Evolutionary conservation across 345 rosid genomes (phyloP), one percentile per base, ranked within the genome.

Genomic region (Citrus mangshanensis): DNA sequence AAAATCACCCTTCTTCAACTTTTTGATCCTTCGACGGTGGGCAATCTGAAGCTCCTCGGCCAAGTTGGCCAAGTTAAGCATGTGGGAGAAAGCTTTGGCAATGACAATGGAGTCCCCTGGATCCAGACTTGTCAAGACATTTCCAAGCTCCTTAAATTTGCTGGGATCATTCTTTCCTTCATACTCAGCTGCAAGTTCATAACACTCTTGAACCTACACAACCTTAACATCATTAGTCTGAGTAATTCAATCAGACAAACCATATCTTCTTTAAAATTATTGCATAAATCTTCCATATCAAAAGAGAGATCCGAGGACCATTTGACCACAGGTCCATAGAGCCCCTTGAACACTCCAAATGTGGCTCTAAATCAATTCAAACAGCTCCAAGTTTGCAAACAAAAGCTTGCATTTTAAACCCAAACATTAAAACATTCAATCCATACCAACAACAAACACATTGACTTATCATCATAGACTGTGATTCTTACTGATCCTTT

Each of bases 1-100:
- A 68, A 96, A 93, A 87, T 94, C 98, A 71, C 99, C 97, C 75
- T 91, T 96, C 84, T 93, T 94, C 73, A 91, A 78, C 88, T 90
- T 89, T 85, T 89, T 92, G 84, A 89, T 91, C 84, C 97, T 86
- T 59, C 98, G 87, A 3, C 97, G 91, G 79, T 89, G 49, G 73
- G 98, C 99, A 81, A 96, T 93, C 89, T 96, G 99, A 37, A 96
- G 97, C 81, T 94, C 99, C 88, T 95, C 99, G 6, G 98, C 99
- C 85, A 96, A 88, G 84, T 96, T 96, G 67, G 98, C 99, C 88
- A 96, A 83, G 88, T 89, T 96, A 81, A 96, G 99, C 99, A 96
- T 96, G 86, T 94, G 93, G 22, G 98, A 85, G 88, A 95, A 95
- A 60, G 99, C 82, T 80, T 95, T 95, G 28, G 99, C 84, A 85